Base-by-base conservation (phyloP, 176 grass and related monocot species). In the Carex myosuroides region DNA sequence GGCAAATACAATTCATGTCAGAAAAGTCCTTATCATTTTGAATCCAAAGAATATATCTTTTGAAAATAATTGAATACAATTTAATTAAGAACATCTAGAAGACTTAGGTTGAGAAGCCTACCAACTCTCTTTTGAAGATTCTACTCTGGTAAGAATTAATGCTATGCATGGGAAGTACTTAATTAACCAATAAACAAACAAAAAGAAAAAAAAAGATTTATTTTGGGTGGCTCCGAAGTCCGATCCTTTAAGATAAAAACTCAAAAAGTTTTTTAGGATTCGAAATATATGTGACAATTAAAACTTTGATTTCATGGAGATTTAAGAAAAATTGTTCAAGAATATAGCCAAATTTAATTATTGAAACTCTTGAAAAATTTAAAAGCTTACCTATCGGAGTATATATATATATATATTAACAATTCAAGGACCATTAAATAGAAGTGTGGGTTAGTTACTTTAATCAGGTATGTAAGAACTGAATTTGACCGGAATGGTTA, bases 21-120 rank as follows among this genome's bases (percentile, higher is more conserved):
- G 80, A 64, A 85, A 64, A 64, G 84, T 89, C 89, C 48, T 83
- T 90, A 70, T 91, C 89, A 74, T 88, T 81, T 87, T 81, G 89
- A 90, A 83, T 81, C 79, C 75, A 57, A 85, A 64, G 81, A 18
- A 53, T 83, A 83, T 30, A 85, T 46, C 33, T 86, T 73, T 85
- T 81, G 24, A 78, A 18, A 30, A 80, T 5, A 62, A 55, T 16
- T 33, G 58, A 88, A 89, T 84, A 87, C 60, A 79, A 86, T 85
- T 76, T 78, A 84, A 79, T 58, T 5, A 39, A 39, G 37, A 87
- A 80, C 83, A 86, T 87, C 88, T 85, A 87, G 91, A 93, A 87
- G 85, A 88, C 83, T 87, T 56, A 16, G 62, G 85, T 92, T 29
- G 60, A 83, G 80, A 88, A 85, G 75, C 86, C 76, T 79, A 93